Evolutionary conservation across 108 stramenopile genomes (phyloP).

Genomic region (Nannochloropsis salina): DNA sequence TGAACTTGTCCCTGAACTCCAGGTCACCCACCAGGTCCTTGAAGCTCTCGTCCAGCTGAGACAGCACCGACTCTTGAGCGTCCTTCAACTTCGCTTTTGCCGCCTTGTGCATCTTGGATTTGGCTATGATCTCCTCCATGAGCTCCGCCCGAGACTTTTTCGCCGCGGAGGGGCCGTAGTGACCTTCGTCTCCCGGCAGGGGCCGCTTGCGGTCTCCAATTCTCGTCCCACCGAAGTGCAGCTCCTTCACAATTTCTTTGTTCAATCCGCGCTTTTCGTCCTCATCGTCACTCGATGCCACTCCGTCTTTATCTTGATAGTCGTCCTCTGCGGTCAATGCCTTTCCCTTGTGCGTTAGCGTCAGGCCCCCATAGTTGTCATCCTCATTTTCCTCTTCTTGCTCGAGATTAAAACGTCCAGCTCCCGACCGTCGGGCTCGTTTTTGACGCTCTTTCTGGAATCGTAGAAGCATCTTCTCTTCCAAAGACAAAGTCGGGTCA

Average conservation of each 20-base stretch:
- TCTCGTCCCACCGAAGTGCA: constrained; percentile 79
- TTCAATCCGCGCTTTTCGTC: constrained; percentile 53
- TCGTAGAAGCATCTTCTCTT: constrained; percentile 56
- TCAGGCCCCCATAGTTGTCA: constrained; percentile 17
- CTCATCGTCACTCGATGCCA: constrained; percentile 64
- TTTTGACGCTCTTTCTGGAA: constrained; percentile 53
- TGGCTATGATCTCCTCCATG: constrained; percentile 76
- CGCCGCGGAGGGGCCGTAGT: constrained; percentile 27
- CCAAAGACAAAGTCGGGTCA: constrained; percentile 41
- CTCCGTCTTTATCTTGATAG: constrained; percentile 57
- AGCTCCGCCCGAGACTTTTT: constrained; percentile 66
- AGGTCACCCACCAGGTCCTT: constrained; percentile 68
- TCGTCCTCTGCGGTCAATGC: constrained; percentile 61
- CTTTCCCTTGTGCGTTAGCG: constrained; percentile 65
- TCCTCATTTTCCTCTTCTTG: constrained; percentile 30
- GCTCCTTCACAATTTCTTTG: constrained; percentile 64
- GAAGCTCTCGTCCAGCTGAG: constrained; percentile 76
- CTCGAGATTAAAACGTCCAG: constrained; percentile 44
- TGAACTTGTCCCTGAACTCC: constrained; percentile 68
- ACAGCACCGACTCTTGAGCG: constrained; percentile 70
- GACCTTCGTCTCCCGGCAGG: constrained; percentile 53
- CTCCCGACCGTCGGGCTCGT: constrained; percentile 31
- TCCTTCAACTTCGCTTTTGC: constrained; percentile 75
- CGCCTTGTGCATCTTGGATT: constrained; percentile 75
- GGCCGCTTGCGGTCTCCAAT: constrained; percentile 27